Evolutionary conservation across 2,329 filamentous ascomycete genomes (phyloP), one percentile per base, ranked within the genome.

Genomic region (Neopestalotiopsis clavispora): DNA sequence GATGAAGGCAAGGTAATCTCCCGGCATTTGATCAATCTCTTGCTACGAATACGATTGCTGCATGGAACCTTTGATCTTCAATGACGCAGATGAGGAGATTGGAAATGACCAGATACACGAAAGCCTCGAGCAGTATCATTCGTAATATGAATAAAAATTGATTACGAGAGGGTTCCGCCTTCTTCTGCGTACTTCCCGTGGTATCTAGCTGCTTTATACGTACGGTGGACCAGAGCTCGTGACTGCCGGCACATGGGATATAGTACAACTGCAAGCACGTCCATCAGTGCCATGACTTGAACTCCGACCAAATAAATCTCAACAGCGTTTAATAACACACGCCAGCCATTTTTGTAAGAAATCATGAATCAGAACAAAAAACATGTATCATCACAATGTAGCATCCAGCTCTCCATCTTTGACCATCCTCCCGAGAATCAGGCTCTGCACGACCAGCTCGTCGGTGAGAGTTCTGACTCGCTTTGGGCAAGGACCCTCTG

Each of bases 391-490:
- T 61, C 4, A 20, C 20, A 49, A 40, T 1, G 42, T 23, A 23
- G 49, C 57, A 9, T 63, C 73, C 74, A 84, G 75, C 72, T 89
- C 86, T 13, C 82, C 85, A 64, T 89, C 87, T 71, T 93, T 91
- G 66, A 94, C 88, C 73, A 98, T 81, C 70, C 90, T 89, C 0
- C 95, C 95, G 65, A 97, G 79, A 71, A 99, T 98, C 69, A 98
- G 83, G 79, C 94, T 98, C 84, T 99, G 95, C 67, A 97, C 91
- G 28, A 98, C 90, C 77, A 95, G 90, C 80, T 98, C 95, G 78
- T 97, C 92, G 68, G 91, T 92, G 66, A 97, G 87, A 59, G 96
- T 86, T 71, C 86, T 87, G 49, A 94, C 84, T 70, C 81, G 86
- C 74, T 86, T 84, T 13, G 85, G 82, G 58, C 81, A 75, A 17